Evolutionary conservation across 2,329 filamentous ascomycete species (phyloP).

Genomic region (Diaporthe humulicola): DNA sequence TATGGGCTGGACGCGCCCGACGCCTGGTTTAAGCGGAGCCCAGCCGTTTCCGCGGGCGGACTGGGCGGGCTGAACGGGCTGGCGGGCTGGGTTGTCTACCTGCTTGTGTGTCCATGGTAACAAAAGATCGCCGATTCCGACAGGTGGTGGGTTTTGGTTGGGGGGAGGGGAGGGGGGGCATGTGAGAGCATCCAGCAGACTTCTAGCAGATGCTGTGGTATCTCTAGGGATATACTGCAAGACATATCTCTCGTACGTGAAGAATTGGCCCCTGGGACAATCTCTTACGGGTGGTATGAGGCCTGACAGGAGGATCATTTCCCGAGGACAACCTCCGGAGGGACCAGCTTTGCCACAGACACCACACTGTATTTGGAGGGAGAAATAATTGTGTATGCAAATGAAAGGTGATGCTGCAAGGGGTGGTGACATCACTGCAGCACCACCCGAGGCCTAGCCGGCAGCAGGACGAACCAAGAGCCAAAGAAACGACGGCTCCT

Average conservation of each 20-base stretch:
- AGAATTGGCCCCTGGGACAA: not conserved
- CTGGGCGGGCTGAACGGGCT: conserved; percentile 13
- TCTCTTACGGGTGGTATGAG: not conserved
- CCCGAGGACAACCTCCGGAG: not conserved
- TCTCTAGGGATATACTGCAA: not conserved
- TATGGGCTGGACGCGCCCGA: not conserved
- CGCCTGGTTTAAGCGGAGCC: conserved; percentile 23
- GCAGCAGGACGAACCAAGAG: conserved; percentile 13
- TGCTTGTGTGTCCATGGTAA: not conserved
- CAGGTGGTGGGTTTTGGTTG: not conserved
- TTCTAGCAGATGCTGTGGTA: not conserved
- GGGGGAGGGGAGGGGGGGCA: not conserved
- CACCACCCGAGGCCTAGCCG: not conserved
- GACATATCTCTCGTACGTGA: not conserved
- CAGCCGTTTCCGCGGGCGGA: conserved; percentile 14
- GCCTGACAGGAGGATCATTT: not conserved
- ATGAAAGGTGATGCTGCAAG: conserved; percentile 5
- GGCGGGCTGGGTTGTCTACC: not conserved
- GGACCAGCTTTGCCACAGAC: not conserved
- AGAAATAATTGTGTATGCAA: not conserved
- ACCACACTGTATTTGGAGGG: not conserved
- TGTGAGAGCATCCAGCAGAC: not conserved
- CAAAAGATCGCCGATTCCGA: conserved; percentile 12
- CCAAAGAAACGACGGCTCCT: conserved; percentile 12
- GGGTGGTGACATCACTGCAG: conserved; percentile 11